phyloP scores from a whole-genome alignment of 805 yeast genomes.

The Kazachstania kunashirensis region DNA sequence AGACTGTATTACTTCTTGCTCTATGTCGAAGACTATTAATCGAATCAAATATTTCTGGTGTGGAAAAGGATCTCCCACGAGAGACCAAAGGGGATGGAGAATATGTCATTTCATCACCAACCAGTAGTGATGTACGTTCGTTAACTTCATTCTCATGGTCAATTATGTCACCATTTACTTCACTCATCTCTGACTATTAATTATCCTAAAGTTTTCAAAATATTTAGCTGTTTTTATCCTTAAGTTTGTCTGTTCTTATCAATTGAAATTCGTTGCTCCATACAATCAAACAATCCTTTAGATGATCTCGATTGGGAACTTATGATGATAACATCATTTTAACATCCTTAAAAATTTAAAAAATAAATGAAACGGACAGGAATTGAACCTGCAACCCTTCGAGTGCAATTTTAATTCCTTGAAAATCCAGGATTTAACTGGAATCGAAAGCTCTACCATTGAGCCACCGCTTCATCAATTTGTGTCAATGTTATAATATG shows the following conservation, averaged over 20 bases:
- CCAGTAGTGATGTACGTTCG: not conserved
- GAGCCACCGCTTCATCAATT: constrained; percentile 61
- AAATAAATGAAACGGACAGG: constrained; percentile 70
- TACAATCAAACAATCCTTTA: too few species aligned
- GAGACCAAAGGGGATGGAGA: not conserved
- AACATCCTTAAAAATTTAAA: too few species aligned
- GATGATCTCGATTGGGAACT: too few species aligned
- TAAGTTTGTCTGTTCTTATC: too few species aligned
- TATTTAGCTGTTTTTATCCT: too few species aligned
- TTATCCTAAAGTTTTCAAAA: too few species aligned
- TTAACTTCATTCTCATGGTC: not conserved
- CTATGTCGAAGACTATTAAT: constrained; percentile 6
- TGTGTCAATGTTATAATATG: too few species aligned
- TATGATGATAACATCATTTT: too few species aligned
- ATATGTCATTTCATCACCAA: not conserved
- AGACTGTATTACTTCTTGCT: constrained; percentile 24
- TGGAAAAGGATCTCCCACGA: not conserved
- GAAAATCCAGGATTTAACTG: constrained; percentile 32
- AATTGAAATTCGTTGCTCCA: too few species aligned
- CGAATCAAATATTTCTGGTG: not conserved
- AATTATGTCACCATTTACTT: too few species aligned
- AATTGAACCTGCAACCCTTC: constrained; percentile 69
- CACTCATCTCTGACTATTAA: too few species aligned
- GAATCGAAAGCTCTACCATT: constrained; percentile 66
- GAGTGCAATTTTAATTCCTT: constrained; percentile 32